A percentile compares a stretch with the other conserved stretches of the same genome.
Conservation (phyloP, 75 land plant genomes). For the Selaginella tamariscina region DNA sequence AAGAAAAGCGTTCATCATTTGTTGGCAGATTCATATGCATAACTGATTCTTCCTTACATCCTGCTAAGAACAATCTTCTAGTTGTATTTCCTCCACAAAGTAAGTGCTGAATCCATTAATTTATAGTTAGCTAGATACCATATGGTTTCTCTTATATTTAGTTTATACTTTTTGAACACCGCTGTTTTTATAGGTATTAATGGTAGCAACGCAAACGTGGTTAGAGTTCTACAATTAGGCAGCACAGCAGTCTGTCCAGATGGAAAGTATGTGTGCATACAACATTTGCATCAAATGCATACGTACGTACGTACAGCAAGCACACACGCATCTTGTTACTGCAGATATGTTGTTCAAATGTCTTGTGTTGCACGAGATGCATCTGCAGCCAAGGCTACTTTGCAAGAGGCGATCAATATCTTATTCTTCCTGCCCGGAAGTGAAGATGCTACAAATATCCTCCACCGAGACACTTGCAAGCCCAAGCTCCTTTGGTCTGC, state of each 20-base stretch:
- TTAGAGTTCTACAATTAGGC: slow-evolving; percentile 68
- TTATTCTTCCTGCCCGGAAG: slow-evolving; percentile 17
- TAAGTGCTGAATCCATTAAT: slow-evolving; percentile 37
- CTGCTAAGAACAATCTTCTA: slow-evolving; percentile 45
- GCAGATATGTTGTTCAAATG: slow-evolving; percentile 55
- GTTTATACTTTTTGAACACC: slow-evolving; percentile 2
- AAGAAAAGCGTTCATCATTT: slow-evolving; percentile 12
- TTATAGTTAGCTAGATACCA: background rate
- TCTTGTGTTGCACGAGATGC: slow-evolving; percentile 43
- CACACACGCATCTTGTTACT: slow-evolving; percentile 12
- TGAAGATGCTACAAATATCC: background rate
- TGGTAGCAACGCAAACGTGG: slow-evolving; percentile 32
- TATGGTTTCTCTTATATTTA: background rate
- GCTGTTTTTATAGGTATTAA: slow-evolving; percentile 33
- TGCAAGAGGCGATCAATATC: slow-evolving; percentile 33
- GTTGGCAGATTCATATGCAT: slow-evolving; percentile 74
- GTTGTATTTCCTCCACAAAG: slow-evolving; percentile 75
- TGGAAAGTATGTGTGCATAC: slow-evolving; percentile 43
- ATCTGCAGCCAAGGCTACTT: slow-evolving; percentile 32
- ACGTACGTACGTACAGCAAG: no score
- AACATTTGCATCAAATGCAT: background rate
- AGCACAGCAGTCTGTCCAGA: slow-evolving; percentile 54
- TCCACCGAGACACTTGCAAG: background rate
- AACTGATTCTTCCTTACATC: slow-evolving; percentile 44
- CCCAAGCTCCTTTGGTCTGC: background rate